Base-by-base conservation (phyloP, 306 rosid genomes). In the Dryas octopetala region DNA sequence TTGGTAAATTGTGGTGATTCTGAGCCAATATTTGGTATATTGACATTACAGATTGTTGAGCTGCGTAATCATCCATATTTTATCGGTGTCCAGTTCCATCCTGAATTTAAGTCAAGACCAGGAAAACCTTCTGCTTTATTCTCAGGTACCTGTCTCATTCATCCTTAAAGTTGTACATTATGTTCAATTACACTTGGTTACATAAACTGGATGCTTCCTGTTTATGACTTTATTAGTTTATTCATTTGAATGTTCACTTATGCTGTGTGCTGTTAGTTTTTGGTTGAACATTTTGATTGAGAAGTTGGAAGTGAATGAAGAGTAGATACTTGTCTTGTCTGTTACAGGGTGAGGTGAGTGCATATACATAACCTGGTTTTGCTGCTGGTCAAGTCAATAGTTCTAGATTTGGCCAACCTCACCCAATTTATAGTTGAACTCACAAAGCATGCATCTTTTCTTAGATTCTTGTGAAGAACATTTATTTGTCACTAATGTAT, bases 101-200 rank as follows among this genome's bases (percentile, higher is more conserved):
- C 98, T 8, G 98, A 94, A 75, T 94, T 86, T 50, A 94, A 94
- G 81, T 94, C 98, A 77, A 90, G 97, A 68, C 98, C 98, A 47
- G 91, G 83, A 60, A 91, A 79, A 45, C 93, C 98, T 70, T 94
- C 96, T 78, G 87, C 97, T 61, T 66, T 88, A 66, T 94, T 94
- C 89, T 77, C 74, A 83, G 98, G 98, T 91, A 89, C 46, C 32
- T 57, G 28, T 61, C 57, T 45, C 67, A 58, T 45, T 6, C 26
- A 58, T 59, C 28, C n/a, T 44, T 1, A 7, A 54, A 41, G 26
- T 17, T 54, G 14, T 5, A 41, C n/a, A 41, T 59, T 70, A 28
- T 41, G 51, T 28, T 74, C 50, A 46, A 76, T 53, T 12, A 62
- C 15, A 26, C 60, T 40, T 44, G 40, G 12, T 45, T 61, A 61